Evolutionary conservation across 352 stramenopile species (phyloP), one percentile per base, ranked within the genome.

Genomic region (Pilasporangium apinafurcum): DNA sequence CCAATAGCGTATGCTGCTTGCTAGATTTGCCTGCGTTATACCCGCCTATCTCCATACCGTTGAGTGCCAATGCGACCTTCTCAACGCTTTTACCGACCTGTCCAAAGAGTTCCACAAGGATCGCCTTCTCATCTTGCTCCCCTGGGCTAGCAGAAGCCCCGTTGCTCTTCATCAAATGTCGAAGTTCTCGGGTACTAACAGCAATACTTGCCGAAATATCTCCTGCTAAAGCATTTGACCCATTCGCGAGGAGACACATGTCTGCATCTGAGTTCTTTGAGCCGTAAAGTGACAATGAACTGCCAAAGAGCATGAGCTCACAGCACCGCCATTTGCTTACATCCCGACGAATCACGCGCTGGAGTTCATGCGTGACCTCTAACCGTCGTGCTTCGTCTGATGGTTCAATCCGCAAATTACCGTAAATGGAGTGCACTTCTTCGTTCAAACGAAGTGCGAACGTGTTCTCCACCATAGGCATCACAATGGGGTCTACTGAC

Each of bases 261-360:
- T 93, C 81, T 16, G 91, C 41, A 49, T 93, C 81, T 29, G 76
- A 93, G 20, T 44, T 62, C 25, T 65, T 69, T 10, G 81, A 84
- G 22, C 81, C 81, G 30, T 77, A 91, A 36, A 66, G 78, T 32
- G 78, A 90, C 40, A 88, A 40, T 1, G 81, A 93, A 26, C 81
- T 93, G 38, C 81, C 81, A 36, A 86, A 93, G 5, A 86, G 62
- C 44, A 73, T 36, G 10, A 89, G 39, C 10, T 81, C 44, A 24
- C 65, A 77, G 16, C 66, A 44, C 0, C 56, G 65, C 68, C 73
- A 84, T 36, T 81, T 73, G 41, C 35, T 62, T 20, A 68, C 43
- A n/a, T 76, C 45, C 1, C 43, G 54, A 27, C 59, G 67, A 20
- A 86, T 53, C 9, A 68, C 26, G 2, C 47, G 52, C 49, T 86